Base-by-base conservation (phyloP, 768 basidiomycete genomes). In the Hypsizygus marmoreus region DNA sequence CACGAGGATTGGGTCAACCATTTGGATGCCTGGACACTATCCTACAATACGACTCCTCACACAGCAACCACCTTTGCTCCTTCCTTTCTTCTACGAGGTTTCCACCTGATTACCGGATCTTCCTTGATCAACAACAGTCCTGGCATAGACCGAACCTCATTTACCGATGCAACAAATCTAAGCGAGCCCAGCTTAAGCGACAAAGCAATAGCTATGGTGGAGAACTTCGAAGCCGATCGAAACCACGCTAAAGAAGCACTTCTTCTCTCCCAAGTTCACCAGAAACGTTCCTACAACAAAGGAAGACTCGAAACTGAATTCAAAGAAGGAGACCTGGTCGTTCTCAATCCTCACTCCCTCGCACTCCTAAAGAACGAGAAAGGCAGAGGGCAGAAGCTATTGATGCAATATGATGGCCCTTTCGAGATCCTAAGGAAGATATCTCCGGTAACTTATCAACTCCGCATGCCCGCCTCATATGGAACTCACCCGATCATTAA, bases 401-500 rank as follows among this genome's bases (percentile, higher is more conserved):
- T 63, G 19, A 50, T 50, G 20, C 53, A 47, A 31, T 66, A 65
- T 31, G 62, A 66, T 12, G 64, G 68, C 0, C 68, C 66, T 0
- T 70, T 65, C 38, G 58, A 65, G 39, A 57, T 69, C 0, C 10
- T 49, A 0, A 19, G 50, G 30, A 65, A 66, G 41, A 13, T 68
- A 0, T 61, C 60, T 30, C 46, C 59, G 0, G 53, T 62, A 0
- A 51, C 63, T 9, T 69, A 71, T 40, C 56, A 47, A 2, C 24
- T 69, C 1, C 40, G 61, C 1, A 12, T 69, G 9, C 69, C 69
- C 1, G 47, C 43, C 0, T 59, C 62, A 0, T 63, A 65, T 47
- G 46, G 54, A 0, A 68, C 62, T 1, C 64, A 68, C 44, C 62
- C 64, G 3, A 53, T 71, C 2, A 28, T 71, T 2, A 68, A 67